Base-by-base conservation (phyloP, 768 basidiomycete species). In the Mycena floridula region DNA sequence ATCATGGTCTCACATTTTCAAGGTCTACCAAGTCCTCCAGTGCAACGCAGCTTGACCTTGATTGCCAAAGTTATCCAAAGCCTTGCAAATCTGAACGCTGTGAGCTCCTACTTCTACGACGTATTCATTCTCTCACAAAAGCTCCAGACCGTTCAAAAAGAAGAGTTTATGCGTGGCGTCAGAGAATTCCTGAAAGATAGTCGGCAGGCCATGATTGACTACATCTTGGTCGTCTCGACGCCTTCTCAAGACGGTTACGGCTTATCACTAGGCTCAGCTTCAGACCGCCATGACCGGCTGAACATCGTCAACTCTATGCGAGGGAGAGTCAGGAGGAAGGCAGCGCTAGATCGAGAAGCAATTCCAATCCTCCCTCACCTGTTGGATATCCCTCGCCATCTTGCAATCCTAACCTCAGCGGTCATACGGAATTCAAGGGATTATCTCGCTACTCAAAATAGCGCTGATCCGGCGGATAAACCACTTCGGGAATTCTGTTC, bases 11-110 rank as follows among this genome's bases (percentile, higher is more conserved):
- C 35, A 50, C 44, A 7, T 23, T n/a, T 26, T 9, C 25, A 3
- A 91, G 86, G 85, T 37, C 70, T 88, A 46, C 84, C 88, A 3
- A 73, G 73, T 44, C 57, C 68, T 16, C 66, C 79, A 7, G 79
- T 90, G 8, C 82, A 88, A 56, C 79, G 90, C 26, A 91, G 83
- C 58, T 70, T 94, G 40, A 93, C 85, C 0, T 59, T 89, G 51
- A 81, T 94, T 43, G 90, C 89, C 6, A 92, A 90, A 62, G 86
- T 85, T n/a, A 75, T 94, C 16, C 89, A 91, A 62, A 92, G 85
- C 52, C 67, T 93, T 30, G 91, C 91, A 5, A 94, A 94, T 60
- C 66, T 93, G 44, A 90, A 88, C 51, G 61, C 76, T 7, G 87
- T 85, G 58, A 53, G 82, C 65, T 15, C 5, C 13, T 20, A 20